Conservation (phyloP, 805 yeast genomes). For the Myxozyma kluyveri region DNA sequence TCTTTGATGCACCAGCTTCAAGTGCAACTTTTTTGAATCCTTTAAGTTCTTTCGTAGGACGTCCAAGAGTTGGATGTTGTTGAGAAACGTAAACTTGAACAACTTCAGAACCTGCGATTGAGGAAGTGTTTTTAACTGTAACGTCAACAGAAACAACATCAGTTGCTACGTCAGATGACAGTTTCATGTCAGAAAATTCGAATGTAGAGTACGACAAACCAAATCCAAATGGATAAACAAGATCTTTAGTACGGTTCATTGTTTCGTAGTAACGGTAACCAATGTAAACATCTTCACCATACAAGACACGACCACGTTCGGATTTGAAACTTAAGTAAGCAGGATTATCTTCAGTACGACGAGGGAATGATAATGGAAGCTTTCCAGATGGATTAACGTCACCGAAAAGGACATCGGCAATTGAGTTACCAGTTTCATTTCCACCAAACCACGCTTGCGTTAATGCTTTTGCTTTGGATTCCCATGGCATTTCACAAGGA, state of each 20-base stretch:
- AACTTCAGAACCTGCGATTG: conserved; percentile 51
- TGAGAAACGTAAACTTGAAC: conserved; percentile 52
- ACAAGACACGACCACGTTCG: conserved; percentile 52
- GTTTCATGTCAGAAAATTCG: conserved; percentile 55
- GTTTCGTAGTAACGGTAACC: conserved; percentile 63
- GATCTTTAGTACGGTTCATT: conserved; percentile 44
- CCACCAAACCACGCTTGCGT: conserved; percentile 59
- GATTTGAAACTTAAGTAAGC: conserved; percentile 52
- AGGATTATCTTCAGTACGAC: conserved; percentile 52
- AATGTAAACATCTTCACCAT: conserved; percentile 64
- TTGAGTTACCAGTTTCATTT: conserved; percentile 53
- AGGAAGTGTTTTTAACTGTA: conserved; percentile 32
- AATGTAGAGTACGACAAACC: conserved; percentile 66
- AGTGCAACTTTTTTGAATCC: conserved; percentile 50
- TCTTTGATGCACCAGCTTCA: conserved; percentile 43
- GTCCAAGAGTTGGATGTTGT: conserved; percentile 41
- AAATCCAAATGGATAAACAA: conserved; percentile 59
- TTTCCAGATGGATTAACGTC: conserved; percentile 60
- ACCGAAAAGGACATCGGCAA: conserved; percentile 59
- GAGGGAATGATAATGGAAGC: conserved; percentile 55
- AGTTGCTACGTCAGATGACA: background rate
- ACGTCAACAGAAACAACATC: background rate
- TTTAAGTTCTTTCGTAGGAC: conserved; percentile 61
- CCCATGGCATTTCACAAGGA: conserved; percentile 60
- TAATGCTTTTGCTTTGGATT: conserved; percentile 43